Evolutionary conservation across 768 basidiomycete species (phyloP), one percentile per base, ranked within the genome.

Genomic region (Russula earlei): DNA sequence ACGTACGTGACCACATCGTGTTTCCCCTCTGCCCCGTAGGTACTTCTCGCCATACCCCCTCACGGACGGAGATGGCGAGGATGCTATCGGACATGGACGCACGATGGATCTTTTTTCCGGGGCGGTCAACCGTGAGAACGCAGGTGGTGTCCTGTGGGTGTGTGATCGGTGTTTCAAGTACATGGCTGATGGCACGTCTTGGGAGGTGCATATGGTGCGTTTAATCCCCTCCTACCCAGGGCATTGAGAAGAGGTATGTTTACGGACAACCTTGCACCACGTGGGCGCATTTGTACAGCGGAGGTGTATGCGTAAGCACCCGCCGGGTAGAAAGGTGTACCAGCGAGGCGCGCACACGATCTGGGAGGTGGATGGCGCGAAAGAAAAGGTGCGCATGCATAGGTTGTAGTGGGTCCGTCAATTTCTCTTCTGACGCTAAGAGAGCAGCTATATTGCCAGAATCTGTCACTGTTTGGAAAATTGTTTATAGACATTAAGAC

Each of bases 401-500:
- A 19, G 25, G 19, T 42, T 37, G 31, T 38, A 12, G 12, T 17
- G 37, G 11, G 5, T 8, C 22, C 43, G 19, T 52, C 25, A 25
- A 19, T 37, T 54, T 33, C 49, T 29, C 50, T 27, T 43, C 47
- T 50, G 42, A 34, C 42, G 11, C 38, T 2, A 27, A 5, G 46
- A 42, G 40, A 15, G 3, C 66, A 97, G 95, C 77, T 97, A 5
- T 98, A 94, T 66, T 98, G 94, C 68, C 95, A 98, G 69, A 95
- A 95, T 65, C 73, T 99, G 29, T 87, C 92, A 17, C 76, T 98
- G 7, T 98, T 97, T 65, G 95, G 94, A 29, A 98, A 98, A 70
- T 75, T 98, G n/a, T 98, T 99, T 69, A 97, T 98, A 65, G 96
- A 98, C 65, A 87, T 94, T 60, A 99, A 99, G 71, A 95, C 94